Conservation (phyloP, 306 rosid genomes). For the Herpetospermum pedunculosum region DNA sequence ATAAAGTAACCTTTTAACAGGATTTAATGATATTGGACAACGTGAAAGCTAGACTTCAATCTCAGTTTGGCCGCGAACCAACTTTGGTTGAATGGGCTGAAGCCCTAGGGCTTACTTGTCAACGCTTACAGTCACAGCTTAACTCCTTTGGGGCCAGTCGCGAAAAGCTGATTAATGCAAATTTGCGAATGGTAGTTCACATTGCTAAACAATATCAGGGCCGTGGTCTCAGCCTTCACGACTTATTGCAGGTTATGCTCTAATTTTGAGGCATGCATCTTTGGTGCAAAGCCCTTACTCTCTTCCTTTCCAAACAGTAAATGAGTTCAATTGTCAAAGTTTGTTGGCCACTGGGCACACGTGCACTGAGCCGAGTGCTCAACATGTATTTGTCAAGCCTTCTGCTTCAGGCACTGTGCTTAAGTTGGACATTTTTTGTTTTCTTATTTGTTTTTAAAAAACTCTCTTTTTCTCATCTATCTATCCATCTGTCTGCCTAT, state of each 20-base stretch:
- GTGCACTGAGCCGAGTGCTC: neutral
- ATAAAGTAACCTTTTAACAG: constrained; percentile 37
- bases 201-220: constrained; percentile 79
- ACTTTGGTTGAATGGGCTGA: constrained; percentile 87
- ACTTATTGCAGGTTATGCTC: constrained; percentile 72
- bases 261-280: neutral
- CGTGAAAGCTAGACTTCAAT: constrained; percentile 59
- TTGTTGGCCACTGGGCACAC: neutral
- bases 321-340: neutral
- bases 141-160: constrained; percentile 47
- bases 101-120: constrained; percentile 55
- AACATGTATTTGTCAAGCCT: constrained; percentile 6
- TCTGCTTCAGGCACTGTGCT: neutral
- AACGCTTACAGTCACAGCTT: constrained; percentile 37
- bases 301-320: neutral
- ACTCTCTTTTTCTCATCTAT: neutral
- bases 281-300: neutral
- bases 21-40: constrained; percentile 48
- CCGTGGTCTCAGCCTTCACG: constrained; percentile 77
- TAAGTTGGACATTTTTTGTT: neutral
- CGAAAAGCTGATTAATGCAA: constrained; percentile 52
- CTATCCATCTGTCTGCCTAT: neutral
- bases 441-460: neutral
- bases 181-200: constrained; percentile 87
- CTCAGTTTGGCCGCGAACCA: constrained; percentile 78